Percentiles rank a stretch among this genome's conserved stretches.
phyloP scores from a whole-genome alignment of 2,329 filamentous ascomycete species.

The Nemania sp. region DNA sequence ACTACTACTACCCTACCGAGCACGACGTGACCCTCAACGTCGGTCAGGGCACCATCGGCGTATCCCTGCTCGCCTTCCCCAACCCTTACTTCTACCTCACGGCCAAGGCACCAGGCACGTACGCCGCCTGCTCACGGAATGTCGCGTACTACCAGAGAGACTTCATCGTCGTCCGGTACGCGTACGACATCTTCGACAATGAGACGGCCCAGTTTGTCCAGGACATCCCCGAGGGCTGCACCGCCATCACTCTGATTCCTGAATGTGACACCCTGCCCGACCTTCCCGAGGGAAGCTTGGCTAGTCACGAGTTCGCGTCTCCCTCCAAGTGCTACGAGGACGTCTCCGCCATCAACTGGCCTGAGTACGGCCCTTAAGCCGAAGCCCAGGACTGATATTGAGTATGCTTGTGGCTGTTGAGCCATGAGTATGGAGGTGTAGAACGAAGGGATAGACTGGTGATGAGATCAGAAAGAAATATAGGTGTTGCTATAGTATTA shows the following conservation, averaged over 20 bases:
- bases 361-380: constrained; percentile 45
- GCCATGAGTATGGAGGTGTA: neutral
- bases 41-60: constrained; percentile 53
- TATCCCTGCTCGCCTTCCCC: constrained; percentile 53
- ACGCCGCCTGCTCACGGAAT: constrained; percentile 58
- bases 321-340: constrained; percentile 57
- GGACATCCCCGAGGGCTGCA: constrained; percentile 56
- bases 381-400: neutral
- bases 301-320: constrained; percentile 56
- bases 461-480: constrained; percentile 8
- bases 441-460: neutral
- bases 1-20: constrained; percentile 41
- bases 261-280: constrained; percentile 56
- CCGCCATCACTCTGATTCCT: constrained; percentile 57
- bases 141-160: constrained; percentile 57
- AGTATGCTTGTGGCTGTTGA: neutral
- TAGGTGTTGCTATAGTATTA: constrained; percentile 10
- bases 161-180: constrained; percentile 56
- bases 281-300: constrained; percentile 52
- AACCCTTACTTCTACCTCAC: constrained; percentile 53
- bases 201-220: constrained; percentile 38
- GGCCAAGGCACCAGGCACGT: constrained; percentile 49
- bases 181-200: constrained; percentile 43
- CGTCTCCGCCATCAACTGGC: constrained; percentile 56
- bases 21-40: constrained; percentile 53